Evolutionary conservation across 345 rosid genomes (phyloP).

Genomic region (Acer saccharum): DNA sequence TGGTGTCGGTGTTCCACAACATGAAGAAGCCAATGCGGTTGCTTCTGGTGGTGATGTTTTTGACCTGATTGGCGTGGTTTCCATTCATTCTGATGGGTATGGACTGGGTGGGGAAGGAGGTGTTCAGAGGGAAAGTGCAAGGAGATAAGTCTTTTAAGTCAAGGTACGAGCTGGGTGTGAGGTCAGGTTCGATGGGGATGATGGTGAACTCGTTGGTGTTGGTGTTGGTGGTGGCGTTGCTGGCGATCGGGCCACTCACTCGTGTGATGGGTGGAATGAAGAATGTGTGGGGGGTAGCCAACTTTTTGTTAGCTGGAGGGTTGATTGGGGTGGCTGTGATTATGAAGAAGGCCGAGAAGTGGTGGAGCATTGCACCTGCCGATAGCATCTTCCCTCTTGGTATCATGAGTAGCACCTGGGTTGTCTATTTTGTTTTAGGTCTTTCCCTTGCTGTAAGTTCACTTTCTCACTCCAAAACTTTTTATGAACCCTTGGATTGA

Average conservation of each 20-base stretch:
- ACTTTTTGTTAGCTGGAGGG: background rate
- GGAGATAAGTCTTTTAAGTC: slow-evolving; percentile 16
- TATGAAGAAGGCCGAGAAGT: no score
- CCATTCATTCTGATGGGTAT: slow-evolving; percentile 81
- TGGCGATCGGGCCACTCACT: slow-evolving; percentile 46
- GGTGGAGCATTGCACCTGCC: no score
- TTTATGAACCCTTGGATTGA: no score
- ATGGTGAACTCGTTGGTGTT: slow-evolving; percentile 79
- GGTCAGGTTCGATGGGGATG: slow-evolving; percentile 80
- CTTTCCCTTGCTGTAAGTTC: no score
- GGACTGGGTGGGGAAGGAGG: slow-evolving; percentile 92
- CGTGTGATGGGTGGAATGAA: slow-evolving; percentile 54
- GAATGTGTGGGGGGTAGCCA: slow-evolving; percentile 55
- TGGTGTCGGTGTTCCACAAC: background rate
- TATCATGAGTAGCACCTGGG: no score
- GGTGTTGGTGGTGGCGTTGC: slow-evolving; percentile 63
- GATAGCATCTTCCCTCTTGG: no score
- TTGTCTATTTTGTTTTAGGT: no score
- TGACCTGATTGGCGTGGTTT: slow-evolving; percentile 92
- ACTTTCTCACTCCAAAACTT: no score
- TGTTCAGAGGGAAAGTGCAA: slow-evolving; percentile 70
- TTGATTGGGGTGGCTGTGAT: no score
- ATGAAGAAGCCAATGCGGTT: slow-evolving; percentile 69
- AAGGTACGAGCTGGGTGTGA: slow-evolving; percentile 62
- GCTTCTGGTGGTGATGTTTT: slow-evolving; percentile 65